A percentile compares a stretch with the other conserved stretches of the same genome.
Conservation (phyloP, 2,329 filamentous ascomycete species). For the Diaporthe citri region DNA sequence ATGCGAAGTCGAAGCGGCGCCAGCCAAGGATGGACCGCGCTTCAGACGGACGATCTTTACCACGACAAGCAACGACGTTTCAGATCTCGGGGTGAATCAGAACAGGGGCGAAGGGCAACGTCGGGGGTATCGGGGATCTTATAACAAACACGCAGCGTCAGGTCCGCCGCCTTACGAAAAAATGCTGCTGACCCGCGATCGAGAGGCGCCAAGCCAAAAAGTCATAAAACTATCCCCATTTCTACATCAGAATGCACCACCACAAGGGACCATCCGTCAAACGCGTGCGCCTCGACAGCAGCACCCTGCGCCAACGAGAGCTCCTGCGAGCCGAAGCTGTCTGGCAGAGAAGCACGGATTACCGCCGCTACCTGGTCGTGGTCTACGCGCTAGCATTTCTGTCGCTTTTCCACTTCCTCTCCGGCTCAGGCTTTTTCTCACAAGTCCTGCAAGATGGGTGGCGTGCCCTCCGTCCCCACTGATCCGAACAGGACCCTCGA, state of each 20-base stretch:
- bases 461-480: slow-evolving; percentile 22
- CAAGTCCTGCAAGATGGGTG: slow-evolving; percentile 19
- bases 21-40: not conserved
- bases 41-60: not conserved
- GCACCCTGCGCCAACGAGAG: not conserved
- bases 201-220: not conserved
- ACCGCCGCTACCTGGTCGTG: not conserved
- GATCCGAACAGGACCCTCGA: slow-evolving; percentile 23
- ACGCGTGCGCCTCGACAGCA: not conserved
- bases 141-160: not conserved
- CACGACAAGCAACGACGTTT: not conserved
- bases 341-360: not conserved
- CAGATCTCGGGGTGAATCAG: not conserved
- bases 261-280: not conserved
- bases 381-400: not conserved
- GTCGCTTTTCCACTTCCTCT: not conserved
- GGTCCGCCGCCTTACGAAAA: not conserved
- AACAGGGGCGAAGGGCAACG: not conserved
- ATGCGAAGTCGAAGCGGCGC: not conserved
- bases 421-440: not conserved
- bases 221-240: slow-evolving; percentile 14
- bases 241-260: not conserved
- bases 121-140: not conserved
- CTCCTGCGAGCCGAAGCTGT: not conserved
- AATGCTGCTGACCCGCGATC: not conserved